These are phyloP conservation scores for Vicia faba DNA, from an alignment of 306 rosid genomes.

Conservation along the genomic window DNA sequence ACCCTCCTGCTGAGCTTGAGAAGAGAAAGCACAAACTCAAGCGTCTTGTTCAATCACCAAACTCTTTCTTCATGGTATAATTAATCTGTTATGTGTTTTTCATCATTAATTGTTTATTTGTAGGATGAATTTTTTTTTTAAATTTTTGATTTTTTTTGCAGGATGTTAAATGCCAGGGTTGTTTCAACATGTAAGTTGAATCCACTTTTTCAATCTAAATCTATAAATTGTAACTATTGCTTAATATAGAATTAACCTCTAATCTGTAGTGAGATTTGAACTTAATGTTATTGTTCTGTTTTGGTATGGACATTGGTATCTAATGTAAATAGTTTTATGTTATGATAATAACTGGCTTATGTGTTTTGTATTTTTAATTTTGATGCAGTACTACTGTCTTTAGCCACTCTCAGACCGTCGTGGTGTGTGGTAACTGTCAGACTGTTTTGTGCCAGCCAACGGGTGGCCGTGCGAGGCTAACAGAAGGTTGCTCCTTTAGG, in stretches of 20 bases:
- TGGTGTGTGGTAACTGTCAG: constrained; percentile 60
- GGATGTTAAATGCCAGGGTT: constrained; percentile 66
- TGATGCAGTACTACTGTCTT: constrained; percentile 56
- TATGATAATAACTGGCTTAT: background rate
- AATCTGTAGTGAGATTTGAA: background rate
- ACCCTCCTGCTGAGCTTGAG: constrained; percentile 55
- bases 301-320: too few species aligned
- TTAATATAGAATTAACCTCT: background rate
- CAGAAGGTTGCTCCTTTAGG: constrained; percentile 62
- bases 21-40: constrained; percentile 60
- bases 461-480: constrained; percentile 54
- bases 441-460: constrained; percentile 61
- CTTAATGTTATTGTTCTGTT: too few species aligned
- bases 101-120: background rate
- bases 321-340: too few species aligned
- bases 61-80: constrained; percentile 60
- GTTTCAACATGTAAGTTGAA: constrained; percentile 57
- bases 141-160: background rate
- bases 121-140: background rate
- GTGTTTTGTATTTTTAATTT: background rate
- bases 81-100: background rate
- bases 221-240: too few species aligned
- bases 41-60: constrained; percentile 56
- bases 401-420: constrained; percentile 59
- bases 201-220: background rate